Conservation (phyloP, 306 rosid genomes). For the Cucurbita pepo region DNA sequence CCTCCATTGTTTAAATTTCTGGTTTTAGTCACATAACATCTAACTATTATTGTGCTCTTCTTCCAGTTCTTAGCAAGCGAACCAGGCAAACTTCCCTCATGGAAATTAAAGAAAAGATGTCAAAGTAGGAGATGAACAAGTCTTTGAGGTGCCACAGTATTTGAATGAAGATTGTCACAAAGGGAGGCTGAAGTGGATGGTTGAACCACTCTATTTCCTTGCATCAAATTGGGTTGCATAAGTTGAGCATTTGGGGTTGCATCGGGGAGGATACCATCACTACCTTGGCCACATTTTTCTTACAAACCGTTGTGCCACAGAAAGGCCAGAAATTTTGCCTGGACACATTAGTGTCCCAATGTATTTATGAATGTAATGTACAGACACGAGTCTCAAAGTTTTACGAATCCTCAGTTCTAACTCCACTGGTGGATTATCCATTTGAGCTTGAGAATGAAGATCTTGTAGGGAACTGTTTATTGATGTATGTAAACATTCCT, state of each 20-base stretch:
- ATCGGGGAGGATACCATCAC: background rate
- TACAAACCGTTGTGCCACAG: too few species aligned
- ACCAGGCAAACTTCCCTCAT: slow-evolving; percentile 40
- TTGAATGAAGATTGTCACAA: background rate
- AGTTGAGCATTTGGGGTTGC: background rate
- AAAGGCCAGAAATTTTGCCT: too few species aligned
- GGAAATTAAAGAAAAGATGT: slow-evolving; percentile 26
- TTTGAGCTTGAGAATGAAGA: too few species aligned
- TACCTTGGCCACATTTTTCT: too few species aligned
- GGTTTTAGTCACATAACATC: background rate
- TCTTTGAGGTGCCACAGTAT: background rate
- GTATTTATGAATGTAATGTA: too few species aligned
- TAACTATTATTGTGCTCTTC: background rate
- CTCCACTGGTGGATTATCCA: too few species aligned
- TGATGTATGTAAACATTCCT: too few species aligned
- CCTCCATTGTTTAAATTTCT: background rate
- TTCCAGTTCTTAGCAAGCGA: slow-evolving; percentile 36
- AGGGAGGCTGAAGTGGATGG: background rate
- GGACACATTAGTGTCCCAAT: too few species aligned
- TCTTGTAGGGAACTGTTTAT: too few species aligned
- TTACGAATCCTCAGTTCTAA: too few species aligned
- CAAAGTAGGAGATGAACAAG: background rate
- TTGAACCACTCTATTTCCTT: background rate
- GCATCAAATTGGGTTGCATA: background rate
- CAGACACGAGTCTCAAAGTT: too few species aligned